These are phyloP conservation scores for Fagopyrum homotropicum DNA, from an alignment of 148 eudicot species.

Conservation along the genomic window DNA sequence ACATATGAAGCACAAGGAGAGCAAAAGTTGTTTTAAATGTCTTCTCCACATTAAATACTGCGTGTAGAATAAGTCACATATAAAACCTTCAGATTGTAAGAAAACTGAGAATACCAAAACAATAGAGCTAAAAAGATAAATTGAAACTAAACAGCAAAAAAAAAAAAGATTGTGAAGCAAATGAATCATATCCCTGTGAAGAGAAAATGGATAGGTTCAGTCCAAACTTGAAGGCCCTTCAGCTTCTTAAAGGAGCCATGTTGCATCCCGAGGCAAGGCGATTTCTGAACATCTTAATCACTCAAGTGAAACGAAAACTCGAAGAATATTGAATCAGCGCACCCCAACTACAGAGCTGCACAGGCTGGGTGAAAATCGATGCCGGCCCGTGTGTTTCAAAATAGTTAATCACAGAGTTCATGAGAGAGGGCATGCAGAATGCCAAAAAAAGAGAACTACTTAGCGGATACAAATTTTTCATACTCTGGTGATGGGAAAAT, in stretches of 20 bases:
- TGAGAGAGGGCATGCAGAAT: neutral
- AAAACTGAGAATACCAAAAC: neutral
- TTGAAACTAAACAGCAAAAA: neutral
- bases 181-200: neutral
- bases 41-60: conserved; percentile 94
- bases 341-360: neutral
- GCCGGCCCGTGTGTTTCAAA: neutral
- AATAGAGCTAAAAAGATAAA: neutral
- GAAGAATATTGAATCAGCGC: neutral
- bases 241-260: too few relatives aligned
- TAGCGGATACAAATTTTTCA: neutral
- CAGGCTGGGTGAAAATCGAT: neutral
- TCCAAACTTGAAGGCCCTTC: too few relatives aligned
- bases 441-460: neutral
- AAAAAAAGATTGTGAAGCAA: neutral
- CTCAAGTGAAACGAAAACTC: too few relatives aligned
- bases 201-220: too few relatives aligned
- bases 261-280: too few relatives aligned
- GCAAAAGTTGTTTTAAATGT: conserved; percentile 88
- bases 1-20: conserved; percentile 88
- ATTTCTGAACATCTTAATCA: too few relatives aligned
- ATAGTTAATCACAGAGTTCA: neutral
- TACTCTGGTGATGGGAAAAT: neutral
- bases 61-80: conserved; percentile 20
- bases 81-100: conserved; percentile 11